Evolutionary conservation across 1,284 basidiomycete genomes (phyloP).

Genomic region (Megacollybia platyphylla): DNA sequence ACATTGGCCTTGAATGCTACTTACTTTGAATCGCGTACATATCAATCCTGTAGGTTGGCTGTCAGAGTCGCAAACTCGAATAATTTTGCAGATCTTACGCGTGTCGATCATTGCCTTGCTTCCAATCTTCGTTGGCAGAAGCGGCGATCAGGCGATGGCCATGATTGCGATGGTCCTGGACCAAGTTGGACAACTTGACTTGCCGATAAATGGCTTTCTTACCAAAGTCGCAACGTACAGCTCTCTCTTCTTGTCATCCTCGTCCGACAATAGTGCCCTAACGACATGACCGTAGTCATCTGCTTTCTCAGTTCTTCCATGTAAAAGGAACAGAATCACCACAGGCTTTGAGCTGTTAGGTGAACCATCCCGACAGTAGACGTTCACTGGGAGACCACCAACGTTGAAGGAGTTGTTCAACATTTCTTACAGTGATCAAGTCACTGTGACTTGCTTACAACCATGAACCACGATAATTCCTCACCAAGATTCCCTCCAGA

Average conservation of each 20-base stretch:
- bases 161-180: conserved; percentile 72
- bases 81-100: conserved; percentile 28
- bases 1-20: neutral
- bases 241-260: conserved; percentile 18
- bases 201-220: conserved; percentile 10
- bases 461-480: too few relatives aligned
- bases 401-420: conserved; percentile 15
- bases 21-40: conserved; percentile 64
- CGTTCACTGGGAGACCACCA: conserved; percentile 30
- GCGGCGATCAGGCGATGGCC: conserved; percentile 43
- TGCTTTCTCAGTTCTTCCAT: conserved; percentile 33
- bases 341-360: conserved; percentile 18
- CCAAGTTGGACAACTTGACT: neutral
- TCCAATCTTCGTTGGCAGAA: conserved; percentile 46
- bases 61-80: conserved; percentile 1
- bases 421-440: neutral
- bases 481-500: too few relatives aligned
- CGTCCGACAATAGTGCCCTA: conserved; percentile 10
- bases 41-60: conserved; percentile 37
- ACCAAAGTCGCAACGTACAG: conserved; percentile 49
- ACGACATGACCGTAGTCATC: conserved; percentile 14
- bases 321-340: conserved; percentile 46
- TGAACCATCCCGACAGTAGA: conserved; percentile 18
- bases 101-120: conserved; percentile 48
- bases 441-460: too few relatives aligned